A percentile compares a stretch with the other conserved stretches of the same genome.
phyloP scores from a whole-genome alignment of 345 rosid genomes.

The Ceriops decandra region DNA sequence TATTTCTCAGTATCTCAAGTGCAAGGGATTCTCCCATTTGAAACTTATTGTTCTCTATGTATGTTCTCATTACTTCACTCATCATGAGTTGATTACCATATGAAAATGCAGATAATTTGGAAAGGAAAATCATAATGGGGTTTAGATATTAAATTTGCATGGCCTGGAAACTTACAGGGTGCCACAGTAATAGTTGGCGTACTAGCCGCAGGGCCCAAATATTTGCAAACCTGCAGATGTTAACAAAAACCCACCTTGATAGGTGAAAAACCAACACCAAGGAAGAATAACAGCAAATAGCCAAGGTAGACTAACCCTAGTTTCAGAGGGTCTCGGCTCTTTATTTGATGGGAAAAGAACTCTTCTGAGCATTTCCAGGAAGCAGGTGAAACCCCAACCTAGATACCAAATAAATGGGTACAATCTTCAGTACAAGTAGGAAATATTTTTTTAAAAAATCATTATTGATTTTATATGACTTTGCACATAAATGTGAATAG shows the following conservation, averaged over 20 bases:
- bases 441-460: neutral
- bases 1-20: neutral
- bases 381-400: constrained; percentile 78
- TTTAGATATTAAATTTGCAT: constrained; percentile 5
- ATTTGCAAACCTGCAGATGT: constrained; percentile 62
- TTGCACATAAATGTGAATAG: no score
- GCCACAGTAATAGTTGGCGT: constrained; percentile 70
- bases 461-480: neutral
- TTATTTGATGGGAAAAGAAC: constrained; percentile 66
- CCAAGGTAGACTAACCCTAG: no score
- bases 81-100: neutral
- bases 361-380: constrained; percentile 98
- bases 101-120: neutral
- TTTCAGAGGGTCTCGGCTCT: constrained; percentile 84
- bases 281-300: no score
- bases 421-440: neutral
- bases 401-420: constrained; percentile 14
- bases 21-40: neutral
- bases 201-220: constrained; percentile 84
- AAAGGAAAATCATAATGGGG: neutral
- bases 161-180: constrained; percentile 59
- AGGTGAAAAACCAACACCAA: neutral
- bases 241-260: constrained; percentile 11
- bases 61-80: neutral
- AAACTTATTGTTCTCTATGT: neutral